Evolutionary conservation across 768 basidiomycete genomes (phyloP), one percentile per base, ranked within the genome.

Genomic region (Tephrocybe sp.): DNA sequence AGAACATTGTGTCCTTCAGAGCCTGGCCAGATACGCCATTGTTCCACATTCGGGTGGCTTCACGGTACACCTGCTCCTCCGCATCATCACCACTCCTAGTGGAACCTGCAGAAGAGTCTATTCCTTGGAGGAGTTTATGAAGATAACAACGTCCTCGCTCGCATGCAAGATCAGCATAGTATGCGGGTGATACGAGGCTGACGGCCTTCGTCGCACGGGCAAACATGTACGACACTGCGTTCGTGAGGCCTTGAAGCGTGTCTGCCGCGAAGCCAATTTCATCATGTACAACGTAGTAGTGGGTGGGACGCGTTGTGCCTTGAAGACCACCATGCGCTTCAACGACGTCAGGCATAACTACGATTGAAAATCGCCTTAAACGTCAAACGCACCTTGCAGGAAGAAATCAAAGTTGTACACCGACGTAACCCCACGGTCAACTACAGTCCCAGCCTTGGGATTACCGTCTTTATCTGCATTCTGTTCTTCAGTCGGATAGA

Each of bases 141-240:
- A 92, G 60, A 60, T 90, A 92, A 61, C 79, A 85, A 22, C 90
- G 73, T 0, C 87, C 90, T 14, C 79, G 67, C 58, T 80, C 79
- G 53, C 79, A 79, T 5, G 76, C 74, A 48, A 92, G 72, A 65
- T 92, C 89, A 11, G 88, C 86, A 56, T 90, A 91, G 63, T 90
- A 90, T 0, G 89, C 89, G 0, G 90, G 85, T 0, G 90, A 89
- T 10, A 83, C 79, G 17, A 92, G 74, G 61, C 87, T 89, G 45
- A 94, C 92, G 0, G 90, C 87, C 58, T 90, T 88, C 2, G 92
- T 94, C 2, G 92, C 90, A 13, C 92, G 84, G 5, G 87, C 88
- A 59, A 89, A 95, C 64, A 88, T 76, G 65, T 91, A 92, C 65
- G 84, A 83, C 52, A 84, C 73, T 11, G 79, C 66, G 64, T 92